Base-by-base conservation (phyloP, 495 filamentous ascomycete species). In the Penicillium soppii region DNA sequence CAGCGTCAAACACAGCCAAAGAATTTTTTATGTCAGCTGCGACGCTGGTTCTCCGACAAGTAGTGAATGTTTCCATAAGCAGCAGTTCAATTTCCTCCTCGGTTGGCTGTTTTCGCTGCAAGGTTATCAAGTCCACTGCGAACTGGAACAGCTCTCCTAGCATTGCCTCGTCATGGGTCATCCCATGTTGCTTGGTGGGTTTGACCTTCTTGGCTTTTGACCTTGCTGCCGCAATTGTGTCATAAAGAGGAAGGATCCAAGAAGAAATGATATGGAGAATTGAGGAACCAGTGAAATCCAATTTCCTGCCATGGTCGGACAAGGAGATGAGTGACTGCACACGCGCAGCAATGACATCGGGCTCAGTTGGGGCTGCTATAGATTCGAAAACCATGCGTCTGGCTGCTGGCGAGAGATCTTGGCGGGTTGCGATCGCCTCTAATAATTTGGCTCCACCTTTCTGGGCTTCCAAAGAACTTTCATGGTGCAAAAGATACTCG, bases 111-210 rank as follows among this genome's bases (percentile, higher is more conserved):
- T 85, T 88, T 64, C 86, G 87, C 67, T 91, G 92, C 69, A 92
- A 86, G 56, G 87, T 91, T 68, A 94, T 85, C 51, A 94, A 72
- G 59, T 91, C 84, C n/a, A 83, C 82, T 22, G 88, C 77, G 39
- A 91, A 88, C 40, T 80, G 74, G 58, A 95, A 88, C 6, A 95
- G 70, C 47, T 83, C 78, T 36, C 76, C 76, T 30, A 96, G 71
- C 56, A 81, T 82, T 38, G 77, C 80, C 53, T 90, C 89, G 56
- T 92, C 89, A 39, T 70, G 60, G 10, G 38, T 60, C 9, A 67
- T 52, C 5, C 76, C 77, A 29, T 78, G 72, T 15, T 67, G 65
- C 30, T 67, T 68, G 19, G 73, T 62, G 0, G 69, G 61, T 53
- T 83, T 86, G 22, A 63, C 72, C 52, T 83, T 85, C 48, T 76